These are phyloP conservation scores for Colletotrichum paranaense DNA, from an alignment of 2,329 filamentous ascomycete species.

Conservation along the genomic window DNA sequence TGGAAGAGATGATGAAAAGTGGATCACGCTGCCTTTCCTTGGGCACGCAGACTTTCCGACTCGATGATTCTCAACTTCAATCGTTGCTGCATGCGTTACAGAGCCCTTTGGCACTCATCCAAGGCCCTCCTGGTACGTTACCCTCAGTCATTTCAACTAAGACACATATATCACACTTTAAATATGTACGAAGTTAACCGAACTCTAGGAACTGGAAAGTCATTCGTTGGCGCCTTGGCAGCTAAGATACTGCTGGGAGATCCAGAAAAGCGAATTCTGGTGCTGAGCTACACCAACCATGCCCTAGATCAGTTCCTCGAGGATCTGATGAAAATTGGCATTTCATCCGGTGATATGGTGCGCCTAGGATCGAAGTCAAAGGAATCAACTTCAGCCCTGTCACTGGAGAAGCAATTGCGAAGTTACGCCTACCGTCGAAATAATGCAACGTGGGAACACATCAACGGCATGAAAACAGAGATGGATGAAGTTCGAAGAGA, in stretches of 20 bases:
- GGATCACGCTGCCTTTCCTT: not conserved
- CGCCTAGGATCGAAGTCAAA: conserved; percentile 73
- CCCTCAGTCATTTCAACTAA: not conserved
- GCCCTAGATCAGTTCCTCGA: conserved; percentile 74
- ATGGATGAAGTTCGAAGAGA: conserved; percentile 44
- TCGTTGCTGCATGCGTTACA: conserved; percentile 67
- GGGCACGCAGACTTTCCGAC: conserved; percentile 20
- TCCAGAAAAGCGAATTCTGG: conserved; percentile 65
- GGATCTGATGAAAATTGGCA: conserved; percentile 69
- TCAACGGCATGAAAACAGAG: conserved; percentile 53
- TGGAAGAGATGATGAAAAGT: not conserved
- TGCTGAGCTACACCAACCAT: conserved; percentile 77
- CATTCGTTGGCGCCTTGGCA: conserved; percentile 75
- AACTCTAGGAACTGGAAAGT: conserved; percentile 77
- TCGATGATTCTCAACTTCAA: conserved; percentile 60
- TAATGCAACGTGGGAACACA: conserved; percentile 49
- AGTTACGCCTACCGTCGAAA: conserved; percentile 44
- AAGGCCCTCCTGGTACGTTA: conserved; percentile 75
- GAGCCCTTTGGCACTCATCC: conserved; percentile 69
- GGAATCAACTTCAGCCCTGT: conserved; percentile 57
- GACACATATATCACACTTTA: not conserved
- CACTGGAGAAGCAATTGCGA: conserved; percentile 53
- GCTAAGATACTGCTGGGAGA: conserved; percentile 65
- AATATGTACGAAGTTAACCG: not conserved
- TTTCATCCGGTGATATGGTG: conserved; percentile 62